Evolutionary conservation across 371 early-diverging fungal species (phyloP).

Genomic region (Conidiobolus incongruus): DNA sequence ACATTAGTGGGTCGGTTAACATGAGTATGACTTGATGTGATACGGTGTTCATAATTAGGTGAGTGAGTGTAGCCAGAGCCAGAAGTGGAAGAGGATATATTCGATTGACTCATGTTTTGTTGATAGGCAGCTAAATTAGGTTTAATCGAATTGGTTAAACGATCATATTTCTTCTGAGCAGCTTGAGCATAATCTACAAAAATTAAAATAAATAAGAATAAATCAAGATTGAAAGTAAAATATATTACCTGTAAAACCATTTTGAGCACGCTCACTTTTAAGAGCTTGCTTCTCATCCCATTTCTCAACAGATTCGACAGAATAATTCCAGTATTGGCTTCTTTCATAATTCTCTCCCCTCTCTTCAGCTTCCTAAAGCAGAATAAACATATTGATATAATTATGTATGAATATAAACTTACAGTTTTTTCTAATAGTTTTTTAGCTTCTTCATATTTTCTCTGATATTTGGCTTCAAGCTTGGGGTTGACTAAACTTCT

Average conservation of each 20-base stretch:
- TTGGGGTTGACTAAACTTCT: conserved; percentile 42
- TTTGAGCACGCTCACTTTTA: conserved; percentile 33
- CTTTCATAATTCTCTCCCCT: conserved; percentile 66
- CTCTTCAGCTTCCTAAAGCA: conserved; percentile 28
- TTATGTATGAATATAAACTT: neutral
- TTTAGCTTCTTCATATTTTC: conserved; percentile 51
- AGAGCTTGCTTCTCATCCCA: conserved; percentile 64
- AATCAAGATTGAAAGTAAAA: neutral
- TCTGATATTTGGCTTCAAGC: conserved; percentile 30
- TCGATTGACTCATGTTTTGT: conserved; percentile 16
- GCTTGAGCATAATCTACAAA: conserved; percentile 51
- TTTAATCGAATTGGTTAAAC: conserved; percentile 47
- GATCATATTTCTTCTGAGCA: conserved; percentile 69
- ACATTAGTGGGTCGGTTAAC: conserved; percentile 9
- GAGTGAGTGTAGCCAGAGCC: conserved; percentile 8
- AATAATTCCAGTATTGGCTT: conserved; percentile 53
- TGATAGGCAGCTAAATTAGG: conserved; percentile 61
- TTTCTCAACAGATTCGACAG: conserved; percentile 62
- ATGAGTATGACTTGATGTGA: conserved; percentile 9
- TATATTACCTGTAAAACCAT: conserved; percentile 53
- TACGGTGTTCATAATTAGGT: too few species aligned
- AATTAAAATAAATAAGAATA: neutral
- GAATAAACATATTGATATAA: conserved; percentile 1
- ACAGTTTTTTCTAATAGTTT: conserved; percentile 30
- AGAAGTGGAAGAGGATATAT: conserved; percentile 5